phyloP scores from a whole-genome alignment of 768 basidiomycete genomes.

The Pleurotus tuoliensis region DNA sequence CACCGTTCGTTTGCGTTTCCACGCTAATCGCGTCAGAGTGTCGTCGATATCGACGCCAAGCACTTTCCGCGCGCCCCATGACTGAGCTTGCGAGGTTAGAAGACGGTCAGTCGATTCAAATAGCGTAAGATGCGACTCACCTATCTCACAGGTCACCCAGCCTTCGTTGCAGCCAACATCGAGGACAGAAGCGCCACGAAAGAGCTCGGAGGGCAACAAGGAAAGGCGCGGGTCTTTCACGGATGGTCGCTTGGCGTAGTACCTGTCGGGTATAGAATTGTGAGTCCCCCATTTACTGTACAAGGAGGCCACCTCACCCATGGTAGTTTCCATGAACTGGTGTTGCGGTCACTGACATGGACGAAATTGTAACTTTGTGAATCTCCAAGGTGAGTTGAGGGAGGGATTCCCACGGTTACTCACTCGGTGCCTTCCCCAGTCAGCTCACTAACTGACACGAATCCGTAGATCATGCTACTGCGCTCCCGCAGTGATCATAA shows the following conservation, averaged over 20 bases:
- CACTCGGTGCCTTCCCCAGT: no score
- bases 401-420: no score
- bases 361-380: no score
- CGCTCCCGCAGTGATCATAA: background rate
- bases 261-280: slow-evolving; percentile 35
- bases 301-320: slow-evolving; percentile 39
- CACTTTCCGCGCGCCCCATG: slow-evolving; percentile 57
- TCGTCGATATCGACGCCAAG: slow-evolving; percentile 86
- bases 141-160: slow-evolving; percentile 83
- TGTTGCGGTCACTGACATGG: background rate
- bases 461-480: background rate
- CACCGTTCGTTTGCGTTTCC: slow-evolving; percentile 62
- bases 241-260: slow-evolving; percentile 72
- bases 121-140: slow-evolving; percentile 28
- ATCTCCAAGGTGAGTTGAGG: no score
- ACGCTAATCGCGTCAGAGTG: slow-evolving; percentile 67
- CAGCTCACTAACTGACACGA: no score
- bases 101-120: background rate
- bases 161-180: slow-evolving; percentile 91
- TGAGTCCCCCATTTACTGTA: background rate
- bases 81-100: slow-evolving; percentile 48
- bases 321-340: slow-evolving; percentile 74
- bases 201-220: slow-evolving; percentile 50
- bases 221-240: slow-evolving; percentile 61
- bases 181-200: slow-evolving; percentile 57